Conservation (phyloP, 495 filamentous ascomycete genomes). For the Xylaria sp. region DNA sequence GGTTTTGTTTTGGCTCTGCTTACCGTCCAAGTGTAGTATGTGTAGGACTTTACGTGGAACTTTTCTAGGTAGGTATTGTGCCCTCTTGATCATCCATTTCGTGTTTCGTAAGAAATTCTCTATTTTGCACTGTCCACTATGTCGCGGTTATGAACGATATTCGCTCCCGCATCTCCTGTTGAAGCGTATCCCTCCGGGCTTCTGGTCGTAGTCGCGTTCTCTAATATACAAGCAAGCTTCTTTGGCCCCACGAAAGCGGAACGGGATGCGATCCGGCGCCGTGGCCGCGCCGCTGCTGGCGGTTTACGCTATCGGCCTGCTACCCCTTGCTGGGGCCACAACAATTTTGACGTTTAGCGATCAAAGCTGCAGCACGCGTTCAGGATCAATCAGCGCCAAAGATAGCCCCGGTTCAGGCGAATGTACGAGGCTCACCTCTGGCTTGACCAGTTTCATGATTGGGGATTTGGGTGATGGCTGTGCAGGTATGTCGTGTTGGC, state of each 20-base stretch:
- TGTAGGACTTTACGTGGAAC: neutral
- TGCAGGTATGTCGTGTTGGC: slow-evolving; percentile 13
- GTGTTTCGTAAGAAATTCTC: neutral
- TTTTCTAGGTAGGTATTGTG: neutral
- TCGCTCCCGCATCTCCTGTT: neutral
- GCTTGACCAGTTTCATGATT: slow-evolving; percentile 16
- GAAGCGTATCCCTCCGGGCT: neutral
- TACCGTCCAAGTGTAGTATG: neutral
- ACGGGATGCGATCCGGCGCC: slow-evolving; percentile 9
- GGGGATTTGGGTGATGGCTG: neutral
- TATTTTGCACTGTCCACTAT: neutral
- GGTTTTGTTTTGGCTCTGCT: neutral
- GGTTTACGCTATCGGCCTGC: slow-evolving; percentile 1
- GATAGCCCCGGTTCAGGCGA: slow-evolving; percentile 10
- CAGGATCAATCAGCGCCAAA: neutral
- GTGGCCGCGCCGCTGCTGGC: neutral
- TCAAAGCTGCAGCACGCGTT: neutral
- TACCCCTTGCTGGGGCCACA: neutral
- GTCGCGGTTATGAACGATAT: slow-evolving; percentile 1
- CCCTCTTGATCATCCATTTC: neutral
- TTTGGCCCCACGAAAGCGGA: neutral
- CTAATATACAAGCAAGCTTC: neutral
- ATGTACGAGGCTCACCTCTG: neutral
- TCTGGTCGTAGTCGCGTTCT: neutral
- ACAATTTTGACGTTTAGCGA: slow-evolving; percentile 17